Conservation (phyloP, 805 yeast species). For the Metschnikowia koreensis region DNA sequence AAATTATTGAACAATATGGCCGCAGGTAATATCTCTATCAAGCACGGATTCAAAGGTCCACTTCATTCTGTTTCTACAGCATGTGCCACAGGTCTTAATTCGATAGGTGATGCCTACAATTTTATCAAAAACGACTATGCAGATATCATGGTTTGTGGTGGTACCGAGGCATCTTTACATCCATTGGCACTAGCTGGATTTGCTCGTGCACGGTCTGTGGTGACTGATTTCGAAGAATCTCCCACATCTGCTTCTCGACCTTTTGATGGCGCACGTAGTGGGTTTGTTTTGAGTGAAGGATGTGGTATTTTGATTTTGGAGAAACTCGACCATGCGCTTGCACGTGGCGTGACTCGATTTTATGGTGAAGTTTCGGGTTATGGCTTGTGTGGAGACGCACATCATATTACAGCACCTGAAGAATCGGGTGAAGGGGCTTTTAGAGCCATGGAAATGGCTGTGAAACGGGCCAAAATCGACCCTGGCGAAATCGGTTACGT, state of each 20-base stretch:
- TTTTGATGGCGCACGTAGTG: slow-evolving; percentile 73
- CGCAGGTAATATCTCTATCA: slow-evolving; percentile 83
- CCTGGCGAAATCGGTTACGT: slow-evolving; percentile 64
- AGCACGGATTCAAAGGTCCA: slow-evolving; percentile 76
- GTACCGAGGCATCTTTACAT: slow-evolving; percentile 82
- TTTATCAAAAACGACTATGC: slow-evolving; percentile 79
- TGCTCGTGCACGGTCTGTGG: slow-evolving; percentile 81
- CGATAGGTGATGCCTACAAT: slow-evolving; percentile 89
- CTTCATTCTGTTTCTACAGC: slow-evolving; percentile 89
- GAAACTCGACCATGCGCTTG: slow-evolving; percentile 68
- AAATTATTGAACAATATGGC: slow-evolving; percentile 88
- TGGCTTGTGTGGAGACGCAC: slow-evolving; percentile 89
- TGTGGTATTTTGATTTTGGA: slow-evolving; percentile 80
- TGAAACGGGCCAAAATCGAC: slow-evolving; percentile 48
- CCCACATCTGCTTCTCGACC: slow-evolving; percentile 80
- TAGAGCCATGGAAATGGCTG: slow-evolving; percentile 77
- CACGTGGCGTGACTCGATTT: slow-evolving; percentile 53
- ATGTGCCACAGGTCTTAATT: slow-evolving; percentile 93
- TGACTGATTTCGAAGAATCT: slow-evolving; percentile 56
- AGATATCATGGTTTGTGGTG: slow-evolving; percentile 91
- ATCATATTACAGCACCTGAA: slow-evolving; percentile 89
- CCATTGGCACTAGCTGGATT: slow-evolving; percentile 89
- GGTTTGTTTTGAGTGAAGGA: slow-evolving; percentile 95
- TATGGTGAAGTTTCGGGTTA: slow-evolving; percentile 85
- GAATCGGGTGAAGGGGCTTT: slow-evolving; percentile 81